phyloP scores from a whole-genome alignment of 306 rosid genomes.

The Quercus ilex region DNA sequence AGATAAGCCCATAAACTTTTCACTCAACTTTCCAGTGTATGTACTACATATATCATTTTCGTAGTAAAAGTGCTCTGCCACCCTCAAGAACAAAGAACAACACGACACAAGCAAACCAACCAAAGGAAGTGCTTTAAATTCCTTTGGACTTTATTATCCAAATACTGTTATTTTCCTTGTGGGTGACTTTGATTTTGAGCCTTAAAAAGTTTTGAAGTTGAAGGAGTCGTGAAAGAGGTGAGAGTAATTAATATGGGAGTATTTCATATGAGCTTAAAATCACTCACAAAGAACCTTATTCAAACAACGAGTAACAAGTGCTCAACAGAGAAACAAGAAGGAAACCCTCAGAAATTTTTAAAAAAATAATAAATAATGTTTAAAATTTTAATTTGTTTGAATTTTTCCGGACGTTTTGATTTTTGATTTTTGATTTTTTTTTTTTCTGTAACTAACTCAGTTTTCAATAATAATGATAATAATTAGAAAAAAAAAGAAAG shows the following conservation, averaged over 20 bases:
- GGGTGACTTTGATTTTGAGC: conserved; percentile 4
- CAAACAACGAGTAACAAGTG: too few species aligned
- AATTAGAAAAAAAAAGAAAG: too few species aligned
- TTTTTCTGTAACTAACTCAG: too few species aligned
- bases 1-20: conserved; percentile 4
- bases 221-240: conserved; percentile 43
- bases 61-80: background rate
- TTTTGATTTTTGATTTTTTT: too few species aligned
- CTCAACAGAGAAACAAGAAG: too few species aligned
- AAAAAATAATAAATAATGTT: too few species aligned
- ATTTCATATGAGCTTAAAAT: background rate
- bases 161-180: background rate
- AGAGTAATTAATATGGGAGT: conserved; percentile 54
- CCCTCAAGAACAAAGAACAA: background rate
- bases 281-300: too few species aligned
- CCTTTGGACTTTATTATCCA: background rate
- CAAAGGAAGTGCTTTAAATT: background rate
- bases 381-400: too few species aligned
- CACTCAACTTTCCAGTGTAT: background rate
- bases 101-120: background rate
- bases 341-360: too few species aligned
- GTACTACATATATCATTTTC: background rate
- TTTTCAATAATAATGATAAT: too few species aligned
- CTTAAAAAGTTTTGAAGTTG: conserved; percentile 35
- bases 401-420: too few species aligned